These are phyloP conservation scores for Serendipita sp. DNA, from an alignment of 1,284 basidiomycete genomes.

Conservation along the genomic window DNA sequence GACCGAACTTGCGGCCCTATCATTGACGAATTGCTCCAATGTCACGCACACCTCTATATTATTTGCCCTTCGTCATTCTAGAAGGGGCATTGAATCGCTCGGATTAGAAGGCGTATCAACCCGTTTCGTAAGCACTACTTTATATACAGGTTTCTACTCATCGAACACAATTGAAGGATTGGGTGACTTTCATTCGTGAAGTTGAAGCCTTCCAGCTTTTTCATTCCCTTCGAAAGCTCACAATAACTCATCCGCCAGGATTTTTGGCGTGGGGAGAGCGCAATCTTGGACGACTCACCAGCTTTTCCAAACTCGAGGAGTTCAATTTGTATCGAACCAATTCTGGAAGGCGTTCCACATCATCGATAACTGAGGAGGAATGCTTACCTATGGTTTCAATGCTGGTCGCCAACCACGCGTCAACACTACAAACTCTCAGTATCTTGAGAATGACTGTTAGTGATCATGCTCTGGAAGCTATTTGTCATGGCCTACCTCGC, in stretches of 20 bases:
- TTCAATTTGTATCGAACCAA: slow-evolving; percentile 43
- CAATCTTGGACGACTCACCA: slow-evolving; percentile 32
- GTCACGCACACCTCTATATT: slow-evolving; percentile 48
- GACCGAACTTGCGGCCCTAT: slow-evolving; percentile 35
- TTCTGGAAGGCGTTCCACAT: not conserved
- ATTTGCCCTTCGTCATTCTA: slow-evolving; percentile 30
- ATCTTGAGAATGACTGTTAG: not conserved
- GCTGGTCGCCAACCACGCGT: not conserved
- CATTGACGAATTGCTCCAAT: slow-evolving; percentile 49
- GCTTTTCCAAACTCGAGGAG: slow-evolving; percentile 32
- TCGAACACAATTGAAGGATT: not conserved
- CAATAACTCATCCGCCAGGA: slow-evolving; percentile 34
- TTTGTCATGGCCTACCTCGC: not conserved
- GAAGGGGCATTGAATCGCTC: slow-evolving; percentile 31
- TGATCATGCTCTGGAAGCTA: not conserved
- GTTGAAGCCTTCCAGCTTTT: not conserved
- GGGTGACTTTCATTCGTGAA: not conserved
- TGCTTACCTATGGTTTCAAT: not conserved
- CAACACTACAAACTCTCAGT: not conserved
- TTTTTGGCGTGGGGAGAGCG: not conserved
- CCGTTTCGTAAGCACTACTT: slow-evolving; percentile 35
- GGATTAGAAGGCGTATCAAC: slow-evolving; percentile 49
- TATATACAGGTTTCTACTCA: not conserved
- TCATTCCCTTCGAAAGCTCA: slow-evolving; percentile 35
- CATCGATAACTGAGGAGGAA: not conserved